Evolutionary conservation across 2,329 filamentous ascomycete species (phyloP), one percentile per base, ranked within the genome.

Genomic region (Curvularia spicifera): DNA sequence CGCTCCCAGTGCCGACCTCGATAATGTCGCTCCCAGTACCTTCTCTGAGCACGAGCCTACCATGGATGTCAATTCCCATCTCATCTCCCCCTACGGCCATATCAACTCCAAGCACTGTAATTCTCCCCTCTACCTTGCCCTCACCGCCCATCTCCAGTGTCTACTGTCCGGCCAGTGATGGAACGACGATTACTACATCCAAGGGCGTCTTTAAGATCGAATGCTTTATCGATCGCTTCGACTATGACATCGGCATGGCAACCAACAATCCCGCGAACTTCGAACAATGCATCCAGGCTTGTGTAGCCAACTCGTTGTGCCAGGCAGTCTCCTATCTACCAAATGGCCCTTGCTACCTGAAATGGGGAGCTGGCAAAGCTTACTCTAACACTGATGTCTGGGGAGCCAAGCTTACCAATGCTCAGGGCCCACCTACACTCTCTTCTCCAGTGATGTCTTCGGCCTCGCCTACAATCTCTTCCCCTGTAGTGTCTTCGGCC

Each of bases 261-360:
- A 35, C 49, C 37, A 43, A 26, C 12, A 40, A 45, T n/a, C 54
- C 53, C 20, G 22, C 15, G 4, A 52, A 39, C 20, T 61, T 29
- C 22, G 40, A 35, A 3, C 49, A 53, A 45, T 63, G 63, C 33
- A 45, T 65, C 10, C 46, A 51, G 10, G 54, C 51, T 37, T 65
- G 62, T 22, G 53, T 46, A 7, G 29, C 31, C 5, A 53, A 29
- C 26, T 13, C 50, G 5, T n/a, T 26, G 8, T 65, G 62, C 40
- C 43, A 51, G 20, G 55, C 39, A 12, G 60, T 61, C 13, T 56
- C 60, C 4, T 65, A 63, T 45, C 18, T 56, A 3, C 62, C 62
- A 12, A 61, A 60, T 15, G 62, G 59, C 8, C 58, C 58, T 18
- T 61, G 58, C 40, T 63, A 63, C 24, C 10, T 63, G 13, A 63